Evolutionary conservation across 2,329 filamentous ascomycete genomes (phyloP).

Genomic region (Fusarium xyrophilum): DNA sequence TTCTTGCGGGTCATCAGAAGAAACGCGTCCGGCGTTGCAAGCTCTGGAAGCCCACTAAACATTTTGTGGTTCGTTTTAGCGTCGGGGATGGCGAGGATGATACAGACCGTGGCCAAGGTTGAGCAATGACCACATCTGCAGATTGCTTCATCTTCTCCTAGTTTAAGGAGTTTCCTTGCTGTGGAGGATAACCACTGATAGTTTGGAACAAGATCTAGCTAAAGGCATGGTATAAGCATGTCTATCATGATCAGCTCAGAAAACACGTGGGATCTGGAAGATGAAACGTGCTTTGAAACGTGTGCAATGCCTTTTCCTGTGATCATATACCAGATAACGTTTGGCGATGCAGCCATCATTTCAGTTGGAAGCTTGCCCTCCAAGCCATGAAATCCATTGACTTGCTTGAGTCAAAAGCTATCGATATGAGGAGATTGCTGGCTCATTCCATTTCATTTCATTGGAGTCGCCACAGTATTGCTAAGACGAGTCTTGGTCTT

Average conservation of each 20-base stretch:
- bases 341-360: neutral
- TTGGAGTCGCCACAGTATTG: neutral
- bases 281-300: conserved; percentile 16
- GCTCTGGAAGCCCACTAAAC: conserved; percentile 27
- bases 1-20: conserved; percentile 31
- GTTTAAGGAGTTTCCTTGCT: conserved; percentile 16
- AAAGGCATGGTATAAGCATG: conserved; percentile 24
- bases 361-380: neutral
- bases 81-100: conserved; percentile 33
- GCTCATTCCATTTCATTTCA: conserved; percentile 2
- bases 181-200: conserved; percentile 24
- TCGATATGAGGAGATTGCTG: neutral
- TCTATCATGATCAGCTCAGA: conserved; percentile 28
- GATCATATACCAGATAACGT: conserved; percentile 3
- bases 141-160: conserved; percentile 37
- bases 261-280: conserved; percentile 12
- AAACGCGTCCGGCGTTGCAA: conserved; percentile 31
- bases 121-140: conserved; percentile 31
- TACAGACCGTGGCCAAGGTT: conserved; percentile 21
- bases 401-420: conserved; percentile 6
- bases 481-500: conserved; percentile 1
- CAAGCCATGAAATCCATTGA: conserved; percentile 3
- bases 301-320: neutral
- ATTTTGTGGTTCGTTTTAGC: conserved; percentile 38
- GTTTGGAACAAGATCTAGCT: conserved; percentile 31